Base-by-base conservation (phyloP, 2,329 filamentous ascomycete species). In the Drechslerella coelobrocha region DNA sequence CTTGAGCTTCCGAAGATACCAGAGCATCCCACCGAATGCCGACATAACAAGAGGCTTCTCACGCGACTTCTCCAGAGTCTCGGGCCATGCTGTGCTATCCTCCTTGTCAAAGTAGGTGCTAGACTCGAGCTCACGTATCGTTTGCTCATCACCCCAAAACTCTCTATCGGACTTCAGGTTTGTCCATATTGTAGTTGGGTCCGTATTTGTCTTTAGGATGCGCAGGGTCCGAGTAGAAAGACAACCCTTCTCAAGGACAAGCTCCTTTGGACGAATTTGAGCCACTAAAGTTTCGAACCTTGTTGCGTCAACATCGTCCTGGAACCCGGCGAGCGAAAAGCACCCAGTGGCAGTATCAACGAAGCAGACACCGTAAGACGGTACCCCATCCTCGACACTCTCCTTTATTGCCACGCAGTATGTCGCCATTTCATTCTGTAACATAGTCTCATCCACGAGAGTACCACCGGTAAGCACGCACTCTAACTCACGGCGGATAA, bases 221-320 rank as follows among this genome's bases (percentile, higher is more conserved):
- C 94, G 89, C 65, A 96, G 80, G 0, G 91, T 91, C 77, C 94
- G 96, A n/a, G 89, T 87, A 0, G 92, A 97, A 27, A 97, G 82
- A 26, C 83, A 88, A 0, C 88, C 89, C 79, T 95, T 97, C 78
- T 99, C 94, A 0, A 99, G 81, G 0, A 99, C 81, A 47, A 99
- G 81, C 79, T 99, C 94, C 53, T 91, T 89, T 0, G 94, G 94
- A 19, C 89, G 86, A 14, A 88, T 96, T 78, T 99, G 94, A 14
- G 94, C 94, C 37, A 99, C 88, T 73, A 99, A 89, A 0, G 94
- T 99, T 81, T 99, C 94, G 75, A 99, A 97, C 77, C 92, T 96
- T 65, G 94, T 99, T 80, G 97, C 84, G 76, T 97, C 92, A 2
- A 88, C 85, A 78, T 99, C 94, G 76, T 99, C 94, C 3, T 89